These are phyloP conservation scores for Sordariomycetes sp. DNA, from an alignment of 2,329 filamentous ascomycete species.

Conservation along the genomic window DNA sequence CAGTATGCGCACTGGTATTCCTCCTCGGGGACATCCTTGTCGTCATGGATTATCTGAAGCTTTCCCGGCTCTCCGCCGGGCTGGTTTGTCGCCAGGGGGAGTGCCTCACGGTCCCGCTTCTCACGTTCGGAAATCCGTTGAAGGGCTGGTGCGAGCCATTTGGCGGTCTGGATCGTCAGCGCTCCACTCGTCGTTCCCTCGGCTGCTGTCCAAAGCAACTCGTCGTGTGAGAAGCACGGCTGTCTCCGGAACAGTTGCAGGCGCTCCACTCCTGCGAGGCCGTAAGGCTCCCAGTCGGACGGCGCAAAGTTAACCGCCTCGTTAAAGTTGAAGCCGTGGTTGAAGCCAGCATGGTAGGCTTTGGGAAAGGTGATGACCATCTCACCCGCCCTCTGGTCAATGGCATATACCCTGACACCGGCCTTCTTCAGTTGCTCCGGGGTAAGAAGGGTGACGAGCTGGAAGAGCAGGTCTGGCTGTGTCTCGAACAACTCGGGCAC, in stretches of 20 bases:
- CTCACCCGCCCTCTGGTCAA: slow-evolving; percentile 93
- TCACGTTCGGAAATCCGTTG: slow-evolving; percentile 70
- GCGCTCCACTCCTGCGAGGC: slow-evolving; percentile 74
- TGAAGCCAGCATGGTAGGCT: slow-evolving; percentile 96
- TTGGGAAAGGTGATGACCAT: slow-evolving; percentile 95
- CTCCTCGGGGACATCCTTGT: slow-evolving; percentile 74
- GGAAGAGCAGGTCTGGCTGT: slow-evolving; percentile 90
- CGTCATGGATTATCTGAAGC: slow-evolving; percentile 51
- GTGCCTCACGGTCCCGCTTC: slow-evolving; percentile 52
- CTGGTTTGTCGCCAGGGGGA: slow-evolving; percentile 27
- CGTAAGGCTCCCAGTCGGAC: slow-evolving; percentile 87
- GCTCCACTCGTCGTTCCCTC: slow-evolving; percentile 57
- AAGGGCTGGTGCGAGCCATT: slow-evolving; percentile 86
- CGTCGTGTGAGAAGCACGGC: slow-evolving; percentile 95
- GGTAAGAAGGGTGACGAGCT: slow-evolving; percentile 90
- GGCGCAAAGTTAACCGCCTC: slow-evolving; percentile 98
- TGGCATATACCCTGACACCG: slow-evolving; percentile 81
- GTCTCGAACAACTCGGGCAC: slow-evolving; percentile 96
- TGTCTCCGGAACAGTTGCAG: slow-evolving; percentile 81
- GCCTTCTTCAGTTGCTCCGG: slow-evolving; percentile 89
- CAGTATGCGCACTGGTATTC: slow-evolving; percentile 88
- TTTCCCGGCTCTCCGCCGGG: background rate
- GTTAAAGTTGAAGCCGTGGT: slow-evolving; percentile 98
- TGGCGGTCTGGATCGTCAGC: slow-evolving; percentile 75
- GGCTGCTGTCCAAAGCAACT: slow-evolving; percentile 83